Evolutionary conservation across 192 early-diverging fungal species (phyloP), one percentile per base, ranked within the genome.

Genomic region (Dissophora globulifera): DNA sequence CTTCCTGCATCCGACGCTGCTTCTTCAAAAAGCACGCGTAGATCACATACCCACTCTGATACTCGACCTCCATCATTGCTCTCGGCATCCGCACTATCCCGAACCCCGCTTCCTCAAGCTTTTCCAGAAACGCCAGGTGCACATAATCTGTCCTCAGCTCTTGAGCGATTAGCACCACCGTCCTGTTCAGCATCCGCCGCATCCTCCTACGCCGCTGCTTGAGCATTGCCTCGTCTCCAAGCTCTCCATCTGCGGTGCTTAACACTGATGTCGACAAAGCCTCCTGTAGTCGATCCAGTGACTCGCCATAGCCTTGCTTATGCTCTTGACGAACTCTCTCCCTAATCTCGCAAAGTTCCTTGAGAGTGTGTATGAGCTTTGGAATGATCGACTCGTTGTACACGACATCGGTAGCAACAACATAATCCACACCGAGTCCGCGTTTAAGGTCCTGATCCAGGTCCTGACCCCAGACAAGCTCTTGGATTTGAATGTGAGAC

Each of bases 321-420:
- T 47, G 11, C 35, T 46, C 54, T 26, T 55, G n/a, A 1, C 54
- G 48, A 3, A 58, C 55, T 7, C 55, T 46, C 19, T 64, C 55
- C 30, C 70, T 61, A 16, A 75, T 45, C 35, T 64, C 49, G 15
- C 70, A 75, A 4, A 75, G 50, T 15, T 65, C 55, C 17, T 68
- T 46, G 7, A 67, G 49, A 5, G 81, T 83, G 20, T 63, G 57
- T 8, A 83, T 67, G 25, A 83, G 69, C 15, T 53, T 70, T 6
- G 65, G 60, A 22, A 80, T 61, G 5, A 83, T 48, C 7, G 69
- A 69, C 49, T 83, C 82, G 38, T 80, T 81, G 46, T 83, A 83
- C 1, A 83, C 75, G 32, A 79, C 79, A 65, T 83, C 82, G 12
- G 79, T 78, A 10, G 79, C 79, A 7, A 83, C 50, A 5, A 83